Evolutionary conservation across 208 protist species (phyloP).

Genomic region (Trypanosoma grayi): DNA sequence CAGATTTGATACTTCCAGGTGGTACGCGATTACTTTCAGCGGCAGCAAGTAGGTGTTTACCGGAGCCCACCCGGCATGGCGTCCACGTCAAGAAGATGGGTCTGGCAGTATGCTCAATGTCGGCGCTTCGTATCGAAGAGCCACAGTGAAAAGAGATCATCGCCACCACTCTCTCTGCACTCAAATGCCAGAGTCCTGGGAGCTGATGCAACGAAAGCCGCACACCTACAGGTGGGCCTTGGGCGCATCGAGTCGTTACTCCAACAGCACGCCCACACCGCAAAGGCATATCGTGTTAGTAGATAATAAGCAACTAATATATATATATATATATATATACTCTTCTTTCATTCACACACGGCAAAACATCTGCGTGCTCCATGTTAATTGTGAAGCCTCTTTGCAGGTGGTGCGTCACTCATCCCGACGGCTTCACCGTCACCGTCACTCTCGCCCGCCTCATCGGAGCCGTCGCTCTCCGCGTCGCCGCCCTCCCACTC

Average conservation of each 20-base stretch:
- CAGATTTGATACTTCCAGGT: constrained; percentile 68
- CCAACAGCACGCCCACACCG: constrained; percentile 61
- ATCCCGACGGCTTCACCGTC: neutral
- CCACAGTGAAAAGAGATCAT: constrained; percentile 81
- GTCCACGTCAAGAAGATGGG: constrained; percentile 78
- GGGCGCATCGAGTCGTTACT: constrained; percentile 90
- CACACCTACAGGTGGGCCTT: constrained; percentile 85
- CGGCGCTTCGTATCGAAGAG: constrained; percentile 55
- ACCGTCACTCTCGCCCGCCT: constrained; percentile 8
- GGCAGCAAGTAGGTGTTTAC: constrained; percentile 68
- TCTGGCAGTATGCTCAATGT: constrained; percentile 78
- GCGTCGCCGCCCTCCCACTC: constrained; percentile 22
- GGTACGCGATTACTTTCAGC: constrained; percentile 86
- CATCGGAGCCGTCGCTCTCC: constrained; percentile 6
- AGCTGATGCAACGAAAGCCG: constrained; percentile 44
- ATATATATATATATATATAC: constrained; percentile 34
- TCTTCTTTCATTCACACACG: constrained; percentile 9
- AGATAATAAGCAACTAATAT: too few relatives aligned
- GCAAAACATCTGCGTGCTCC: neutral
- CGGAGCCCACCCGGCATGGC: constrained; percentile 42
- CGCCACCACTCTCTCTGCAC: too few relatives aligned
- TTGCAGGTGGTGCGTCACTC: neutral
- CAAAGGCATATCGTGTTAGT: constrained; percentile 63
- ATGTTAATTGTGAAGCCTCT: constrained; percentile 4
- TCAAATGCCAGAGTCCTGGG: constrained; percentile 49